Evolutionary conservation across 106 monocot genomes (phyloP), one percentile per base, ranked within the genome.

Genomic region (Hemerocallis citrina): DNA sequence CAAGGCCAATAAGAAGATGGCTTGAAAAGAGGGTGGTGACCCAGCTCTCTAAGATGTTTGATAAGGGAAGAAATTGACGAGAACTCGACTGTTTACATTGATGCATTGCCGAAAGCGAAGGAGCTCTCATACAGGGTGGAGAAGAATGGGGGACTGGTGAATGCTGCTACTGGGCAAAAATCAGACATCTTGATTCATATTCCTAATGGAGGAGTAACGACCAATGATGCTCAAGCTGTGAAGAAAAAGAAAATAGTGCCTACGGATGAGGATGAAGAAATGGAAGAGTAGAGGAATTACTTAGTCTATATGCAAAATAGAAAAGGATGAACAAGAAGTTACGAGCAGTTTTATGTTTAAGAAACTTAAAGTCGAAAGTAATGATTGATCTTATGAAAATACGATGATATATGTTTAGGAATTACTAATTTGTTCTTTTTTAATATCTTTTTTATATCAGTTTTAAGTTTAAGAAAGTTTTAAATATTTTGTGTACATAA

Each of bases 11-110:
- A 12, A 70, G 85, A 50, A 75, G 89, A 44, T 90, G 85, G 85
- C 73, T 90, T 33, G 89, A 90, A 76, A 90, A 85, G 62, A 85
- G 67, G 28, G 89, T 90, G 59, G 89, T 90, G 38, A 90, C 85
- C 0, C 72, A 81, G 32, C 72, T 90, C 14, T 85, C 85, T 0
- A 81, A 70, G 66, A 90, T 90, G 89, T 60, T n/a, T 90, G 5
- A 71, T 79, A 23, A 71, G 69, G 57, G 85, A 82, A 25, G 85
- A 90, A 52, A 76, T 85, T 12, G 89, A 90, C 22, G 89, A 81
- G 49, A 81, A 78, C 37, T 75, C 77, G 5, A 81, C 72, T 0
- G 84, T 89, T 6, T 81, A 67, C 67, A 81, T 84, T 6, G 85
- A 90, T 62, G 78, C 57, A 1, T 62, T 63, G 5, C 41, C 50